A percentile compares a stretch with the other conserved stretches of the same genome.
Conservation (phyloP, 169 alveolate species). For the Plasmodium cynomolgi region DNA sequence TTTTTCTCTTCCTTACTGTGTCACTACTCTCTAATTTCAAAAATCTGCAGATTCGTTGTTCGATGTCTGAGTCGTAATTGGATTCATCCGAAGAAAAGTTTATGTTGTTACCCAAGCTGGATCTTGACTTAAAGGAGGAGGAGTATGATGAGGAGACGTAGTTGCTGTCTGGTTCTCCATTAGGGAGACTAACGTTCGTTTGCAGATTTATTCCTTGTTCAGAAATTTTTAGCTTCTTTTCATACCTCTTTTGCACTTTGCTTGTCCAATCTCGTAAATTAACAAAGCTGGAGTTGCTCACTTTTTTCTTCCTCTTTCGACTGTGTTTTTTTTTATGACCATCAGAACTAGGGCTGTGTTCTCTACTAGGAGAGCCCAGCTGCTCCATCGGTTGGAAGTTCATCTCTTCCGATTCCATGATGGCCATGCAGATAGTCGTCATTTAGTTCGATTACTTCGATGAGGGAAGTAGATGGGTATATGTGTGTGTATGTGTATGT, state of each 20-base stretch:
- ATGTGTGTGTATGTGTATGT: too few relatives aligned
- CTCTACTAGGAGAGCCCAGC: background rate
- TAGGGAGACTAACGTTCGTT: background rate
- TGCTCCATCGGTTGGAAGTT: background rate
- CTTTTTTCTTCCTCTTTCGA: constrained; percentile 14
- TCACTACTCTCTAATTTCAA: constrained; percentile 14
- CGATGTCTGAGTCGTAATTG: constrained; percentile 46
- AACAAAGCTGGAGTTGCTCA: constrained; percentile 7
- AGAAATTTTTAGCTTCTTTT: background rate
- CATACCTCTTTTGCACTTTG: constrained; percentile 45
- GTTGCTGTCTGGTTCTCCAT: background rate
- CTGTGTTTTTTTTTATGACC: background rate
- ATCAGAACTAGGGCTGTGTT: background rate
- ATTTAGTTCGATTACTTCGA: background rate
- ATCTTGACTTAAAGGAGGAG: constrained; percentile 42
- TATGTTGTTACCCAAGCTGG: constrained; percentile 21
- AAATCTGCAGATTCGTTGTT: constrained; percentile 1
- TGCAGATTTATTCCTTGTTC: background rate
- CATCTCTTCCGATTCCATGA: constrained; percentile 1
- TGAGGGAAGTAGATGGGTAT: background rate
- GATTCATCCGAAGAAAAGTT: constrained; percentile 40
- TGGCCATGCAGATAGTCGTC: background rate
- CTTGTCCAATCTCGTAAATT: constrained; percentile 60
- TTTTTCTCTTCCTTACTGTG: background rate
- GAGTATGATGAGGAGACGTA: constrained; percentile 11